Conservation (phyloP, 495 filamentous ascomycete species). For the Xylaria telfairii region DNA sequence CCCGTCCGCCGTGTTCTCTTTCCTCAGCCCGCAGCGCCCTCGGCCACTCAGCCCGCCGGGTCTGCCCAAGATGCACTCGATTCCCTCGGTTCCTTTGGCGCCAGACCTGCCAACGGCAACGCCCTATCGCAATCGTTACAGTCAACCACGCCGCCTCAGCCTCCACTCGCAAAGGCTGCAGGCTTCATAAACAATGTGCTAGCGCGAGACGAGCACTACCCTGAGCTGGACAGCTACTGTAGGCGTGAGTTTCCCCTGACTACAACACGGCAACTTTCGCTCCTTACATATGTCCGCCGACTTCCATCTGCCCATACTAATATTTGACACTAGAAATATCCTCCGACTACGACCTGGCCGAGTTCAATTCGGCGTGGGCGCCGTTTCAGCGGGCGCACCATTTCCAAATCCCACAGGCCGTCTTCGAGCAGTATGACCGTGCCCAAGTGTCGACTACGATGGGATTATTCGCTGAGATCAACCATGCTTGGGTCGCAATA, state of each 20-base stretch:
- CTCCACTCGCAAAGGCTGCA: slow-evolving; percentile 79
- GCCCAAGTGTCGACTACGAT: slow-evolving; percentile 84
- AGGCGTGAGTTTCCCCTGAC: slow-evolving; percentile 67
- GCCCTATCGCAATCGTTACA: slow-evolving; percentile 31
- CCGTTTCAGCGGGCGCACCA: slow-evolving; percentile 84
- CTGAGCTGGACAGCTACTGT: slow-evolving; percentile 88
- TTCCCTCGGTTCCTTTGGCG: slow-evolving; percentile 42
- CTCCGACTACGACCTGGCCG: slow-evolving; percentile 83
- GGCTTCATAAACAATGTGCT: slow-evolving; percentile 82
- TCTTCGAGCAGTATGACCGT: slow-evolving; percentile 88
- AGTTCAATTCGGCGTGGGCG: slow-evolving; percentile 71
- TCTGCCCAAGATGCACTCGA: slow-evolving; percentile 25
- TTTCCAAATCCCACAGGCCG: slow-evolving; percentile 84
- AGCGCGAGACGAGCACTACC: slow-evolving; percentile 76
- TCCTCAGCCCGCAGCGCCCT: slow-evolving; percentile 26
- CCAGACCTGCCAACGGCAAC: slow-evolving; percentile 34
- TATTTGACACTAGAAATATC: slow-evolving; percentile 69
- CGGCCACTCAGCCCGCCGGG: neutral
- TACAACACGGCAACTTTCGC: neutral
- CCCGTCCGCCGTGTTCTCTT: slow-evolving; percentile 52
- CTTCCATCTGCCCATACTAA: slow-evolving; percentile 3
- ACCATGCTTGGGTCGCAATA: slow-evolving; percentile 94
- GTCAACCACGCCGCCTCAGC: slow-evolving; percentile 48
- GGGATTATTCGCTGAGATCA: slow-evolving; percentile 90
- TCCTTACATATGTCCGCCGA: neutral